These are phyloP conservation scores for Salix brachista DNA, from an alignment of 345 rosid genomes.

Conservation along the genomic window DNA sequence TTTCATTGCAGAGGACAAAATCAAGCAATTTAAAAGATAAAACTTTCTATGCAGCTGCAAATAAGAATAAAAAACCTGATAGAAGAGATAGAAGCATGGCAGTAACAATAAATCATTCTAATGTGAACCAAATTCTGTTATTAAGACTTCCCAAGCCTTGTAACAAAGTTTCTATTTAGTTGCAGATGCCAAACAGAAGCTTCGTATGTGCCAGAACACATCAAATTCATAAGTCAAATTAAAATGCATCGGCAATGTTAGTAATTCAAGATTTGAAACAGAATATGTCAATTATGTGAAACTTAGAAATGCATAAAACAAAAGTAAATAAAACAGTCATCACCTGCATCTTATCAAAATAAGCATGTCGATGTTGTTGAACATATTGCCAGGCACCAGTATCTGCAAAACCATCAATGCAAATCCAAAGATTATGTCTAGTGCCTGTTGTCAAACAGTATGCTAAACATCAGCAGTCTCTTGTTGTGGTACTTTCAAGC, in stretches of 20 bases:
- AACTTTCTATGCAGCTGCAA: not conserved
- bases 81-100: too few relatives aligned
- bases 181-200: not conserved
- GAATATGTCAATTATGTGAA: not conserved
- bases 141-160: too few relatives aligned
- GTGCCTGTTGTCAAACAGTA: too few relatives aligned
- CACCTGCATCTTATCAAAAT: slow-evolving; percentile 96
- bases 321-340: not conserved
- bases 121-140: too few relatives aligned
- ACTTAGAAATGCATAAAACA: not conserved
- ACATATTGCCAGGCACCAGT: slow-evolving; percentile 86
- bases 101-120: too few relatives aligned
- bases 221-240: not conserved
- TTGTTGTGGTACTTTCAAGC: too few relatives aligned
- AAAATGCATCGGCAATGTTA: not conserved
- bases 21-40: not conserved
- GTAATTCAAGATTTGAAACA: not conserved
- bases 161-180: too few relatives aligned
- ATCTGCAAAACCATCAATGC: slow-evolving; percentile 41
- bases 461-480: too few relatives aligned
- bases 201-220: not conserved
- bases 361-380: slow-evolving; percentile 78
- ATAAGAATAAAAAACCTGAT: too few relatives aligned
- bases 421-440: not conserved
- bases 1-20: not conserved